Percentiles rank a stretch among this genome's conserved stretches.
phyloP scores from a whole-genome alignment of 2,329 filamentous ascomycete genomes.

The Fusarium paranaense region DNA sequence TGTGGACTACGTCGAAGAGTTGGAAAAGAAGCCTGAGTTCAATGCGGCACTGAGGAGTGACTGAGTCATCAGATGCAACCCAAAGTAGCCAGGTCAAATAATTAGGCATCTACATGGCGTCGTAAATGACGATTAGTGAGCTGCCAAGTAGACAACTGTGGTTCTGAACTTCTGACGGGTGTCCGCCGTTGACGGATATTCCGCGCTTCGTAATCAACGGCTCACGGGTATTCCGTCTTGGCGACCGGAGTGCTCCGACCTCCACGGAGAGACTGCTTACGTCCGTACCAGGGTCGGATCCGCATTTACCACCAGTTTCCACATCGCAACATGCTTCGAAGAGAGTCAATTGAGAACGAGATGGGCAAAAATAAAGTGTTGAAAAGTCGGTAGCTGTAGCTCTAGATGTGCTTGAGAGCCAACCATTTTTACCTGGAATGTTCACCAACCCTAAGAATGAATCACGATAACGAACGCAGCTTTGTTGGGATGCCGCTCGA shows the following conservation, averaged over 20 bases:
- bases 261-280: not conserved
- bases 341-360: not conserved
- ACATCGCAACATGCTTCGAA: not conserved
- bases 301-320: not conserved
- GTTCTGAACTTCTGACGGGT: not conserved
- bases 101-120: not conserved
- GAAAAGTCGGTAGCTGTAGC: not conserved
- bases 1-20: not conserved
- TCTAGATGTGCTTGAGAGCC: not conserved
- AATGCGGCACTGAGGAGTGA: not conserved
- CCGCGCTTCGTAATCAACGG: not conserved
- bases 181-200: not conserved
- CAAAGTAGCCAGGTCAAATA: not conserved
- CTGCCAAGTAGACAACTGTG: not conserved
- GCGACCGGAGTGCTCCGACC: not conserved
- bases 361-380: not conserved
- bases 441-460: no score
- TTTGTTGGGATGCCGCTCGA: not conserved
- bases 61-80: not conserved
- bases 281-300: not conserved
- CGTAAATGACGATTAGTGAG: not conserved
- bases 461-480: not conserved
- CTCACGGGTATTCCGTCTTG: not conserved
- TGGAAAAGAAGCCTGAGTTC: not conserved
- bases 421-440: not conserved